These are phyloP conservation scores for Psilocybe tampanensis DNA, from an alignment of 768 basidiomycete genomes.

Conservation along the genomic window DNA sequence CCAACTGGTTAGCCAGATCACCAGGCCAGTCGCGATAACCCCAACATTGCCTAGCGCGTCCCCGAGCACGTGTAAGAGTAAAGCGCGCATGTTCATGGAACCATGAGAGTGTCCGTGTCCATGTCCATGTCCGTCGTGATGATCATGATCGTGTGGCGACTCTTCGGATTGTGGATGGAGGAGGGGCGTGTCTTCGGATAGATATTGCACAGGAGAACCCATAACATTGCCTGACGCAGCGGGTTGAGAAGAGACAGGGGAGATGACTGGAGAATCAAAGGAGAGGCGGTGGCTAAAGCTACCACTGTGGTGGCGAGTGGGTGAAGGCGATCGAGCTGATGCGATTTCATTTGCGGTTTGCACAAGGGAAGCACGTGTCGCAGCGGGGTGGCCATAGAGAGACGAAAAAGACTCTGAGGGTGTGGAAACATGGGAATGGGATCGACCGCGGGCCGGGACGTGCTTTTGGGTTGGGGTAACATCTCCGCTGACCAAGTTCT, in stretches of 20 bases:
- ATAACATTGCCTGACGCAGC: background rate
- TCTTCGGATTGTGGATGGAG: constrained; percentile 30
- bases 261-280: constrained; percentile 22
- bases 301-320: constrained; percentile 27
- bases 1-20: constrained; percentile 92
- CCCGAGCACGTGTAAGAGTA: constrained; percentile 92
- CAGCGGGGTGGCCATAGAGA: constrained; percentile 73
- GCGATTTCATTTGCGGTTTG: constrained; percentile 87
- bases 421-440: constrained; percentile 27
- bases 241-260: constrained; percentile 1
- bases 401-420: constrained; percentile 52
- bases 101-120: constrained; percentile 37
- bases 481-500: constrained; percentile 20
- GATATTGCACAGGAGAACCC: constrained; percentile 13
- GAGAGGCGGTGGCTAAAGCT: constrained; percentile 27
- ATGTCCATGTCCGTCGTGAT: constrained; percentile 16
- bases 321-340: constrained; percentile 50
- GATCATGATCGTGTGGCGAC: background rate
- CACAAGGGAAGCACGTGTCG: constrained; percentile 71
- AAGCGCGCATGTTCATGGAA: constrained; percentile 98
- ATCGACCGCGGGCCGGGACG: constrained; percentile 26
- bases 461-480: constrained; percentile 34
- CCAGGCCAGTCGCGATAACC: constrained; percentile 91
- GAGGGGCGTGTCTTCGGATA: constrained; percentile 49
- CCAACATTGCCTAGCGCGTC: constrained; percentile 98